Base-by-base conservation (phyloP, 2,329 filamentous ascomycete species). In the Albophoma yamanashiensis region DNA sequence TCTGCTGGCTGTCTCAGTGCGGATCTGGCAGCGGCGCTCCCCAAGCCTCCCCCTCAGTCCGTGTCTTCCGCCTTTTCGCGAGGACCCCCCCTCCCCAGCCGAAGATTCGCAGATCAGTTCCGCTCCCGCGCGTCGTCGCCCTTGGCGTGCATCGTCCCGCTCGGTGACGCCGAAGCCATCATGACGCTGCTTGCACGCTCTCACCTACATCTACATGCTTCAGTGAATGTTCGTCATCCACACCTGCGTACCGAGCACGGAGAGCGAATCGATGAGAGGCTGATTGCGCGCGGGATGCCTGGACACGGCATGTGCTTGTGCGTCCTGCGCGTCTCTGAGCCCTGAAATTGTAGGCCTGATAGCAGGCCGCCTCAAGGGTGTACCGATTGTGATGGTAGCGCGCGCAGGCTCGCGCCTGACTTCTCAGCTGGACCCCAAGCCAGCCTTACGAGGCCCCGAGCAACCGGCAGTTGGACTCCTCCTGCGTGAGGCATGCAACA, bases 161-260 rank as follows among this genome's bases (percentile, higher is more conserved):
- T 57, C 58, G 58, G 58, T 45, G 58, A 57, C 58, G 42, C 58
- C 58, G 58, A 53, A 43, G 39, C 39, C 17, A 60, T 34, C 52
- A 39, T 38, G 4, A 15, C 47, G 47, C 27, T 31, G 27, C 27
- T 31, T 31, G 27, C 31, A n/a, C 31, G 15, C 50, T 38, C 50
- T 38, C 50, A 38, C 50, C 20, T 22, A n/a, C 50, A 22, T 36
- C 27, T 14, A 34, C 50, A 34, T 36, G 27, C 50, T 53, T 31
- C 9, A 53, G 22, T 36, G 22, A 31, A 36, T 31, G 50, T 36
- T n/a, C 20, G 50, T 34, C 50, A 53, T 53, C 11, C 50, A 50
- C 25, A n/a, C 47, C 27, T n/a, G 27, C 15, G 8, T 40, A 20
- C 39, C 3, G 4, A 22, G 25, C 4, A 11, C 55, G 9, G 6